A percentile compares a stretch with the other conserved stretches of the same genome.
These are phyloP conservation scores for Lotmaria passim DNA, from an alignment of 208 protist genomes.

Conservation along the genomic window DNA sequence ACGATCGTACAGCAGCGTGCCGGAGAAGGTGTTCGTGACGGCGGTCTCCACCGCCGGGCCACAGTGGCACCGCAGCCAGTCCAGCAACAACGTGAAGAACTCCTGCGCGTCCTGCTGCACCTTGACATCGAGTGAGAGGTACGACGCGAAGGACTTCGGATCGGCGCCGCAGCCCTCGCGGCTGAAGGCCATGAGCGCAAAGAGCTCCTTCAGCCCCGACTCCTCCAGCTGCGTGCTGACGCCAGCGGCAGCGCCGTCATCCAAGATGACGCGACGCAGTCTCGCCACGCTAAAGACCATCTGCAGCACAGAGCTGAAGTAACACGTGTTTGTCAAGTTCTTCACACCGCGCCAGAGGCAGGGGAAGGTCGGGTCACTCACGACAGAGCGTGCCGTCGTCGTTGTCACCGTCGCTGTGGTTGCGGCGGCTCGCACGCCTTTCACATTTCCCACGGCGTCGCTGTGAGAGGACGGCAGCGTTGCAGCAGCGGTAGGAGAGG, in stretches of 20 bases:
- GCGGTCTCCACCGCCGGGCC: conserved; percentile 44
- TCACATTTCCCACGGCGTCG: not conserved
- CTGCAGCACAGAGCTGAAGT: conserved; percentile 88
- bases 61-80: conserved; percentile 71
- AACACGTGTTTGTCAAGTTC: conserved; percentile 92
- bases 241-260: conserved; percentile 13
- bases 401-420: not conserved
- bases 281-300: conserved; percentile 68
- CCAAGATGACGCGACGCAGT: conserved; percentile 65
- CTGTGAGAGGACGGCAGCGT: not conserved
- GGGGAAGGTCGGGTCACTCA: conserved; percentile 21
- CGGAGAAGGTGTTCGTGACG: conserved; percentile 56
- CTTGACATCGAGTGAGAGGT: conserved; percentile 65
- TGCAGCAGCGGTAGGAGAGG: not conserved
- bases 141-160: conserved; percentile 53
- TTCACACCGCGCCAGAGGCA: conserved; percentile 74
- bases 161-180: conserved; percentile 57
- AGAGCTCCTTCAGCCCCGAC: conserved; percentile 69
- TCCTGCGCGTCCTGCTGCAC: conserved; percentile 89
- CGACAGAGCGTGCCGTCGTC: conserved; percentile 11
- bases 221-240: conserved; percentile 19
- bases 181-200: conserved; percentile 80
- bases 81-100: conserved; percentile 73
- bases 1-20: conserved; percentile 77
- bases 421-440: not conserved